Evolutionary conservation across 2,329 filamentous ascomycete genomes (phyloP), one percentile per base, ranked within the genome.

Genomic region (Phialocephala subalpina): DNA sequence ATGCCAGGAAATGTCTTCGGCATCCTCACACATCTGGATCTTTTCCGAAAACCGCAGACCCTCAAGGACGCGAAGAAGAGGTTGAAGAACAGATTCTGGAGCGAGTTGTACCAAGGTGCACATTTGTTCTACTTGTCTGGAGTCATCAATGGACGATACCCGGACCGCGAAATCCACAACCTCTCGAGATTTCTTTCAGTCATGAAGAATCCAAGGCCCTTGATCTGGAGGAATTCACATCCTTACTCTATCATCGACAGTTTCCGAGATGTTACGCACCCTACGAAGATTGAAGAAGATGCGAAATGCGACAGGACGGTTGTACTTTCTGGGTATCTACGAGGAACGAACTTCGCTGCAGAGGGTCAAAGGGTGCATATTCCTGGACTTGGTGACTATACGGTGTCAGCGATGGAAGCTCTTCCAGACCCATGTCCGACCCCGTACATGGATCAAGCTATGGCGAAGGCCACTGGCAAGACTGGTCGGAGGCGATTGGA

Each of bases 1-100:
- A 98, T 99, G 95, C 96, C 97, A 0, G 95, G 96, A 70, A 99
- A 99, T 74, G 94, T 99, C 42, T 98, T 99, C 77, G 96, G 96
- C 60, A 94, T 99, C 64, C 86, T 99, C 53, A 98, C 96, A 18
- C 97, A 99, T 82, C 84, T 99, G 67, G 96, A 99, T 77, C 83
- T 99, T 16, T 99, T 99, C 83, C 88, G 90, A 76, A 98, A 97
- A 76, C 95, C 96, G 64, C 94, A 97, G 74, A 91, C 93, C 0
- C 83, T 99, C 65, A 95, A 94, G 78, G 90, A 94, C 74, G 93
- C 97, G 69, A 99, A 99, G 84, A 99, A 99, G 84, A 85, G 95
- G 67, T 82, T 99, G 68, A 99, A 99, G 82, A 92, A 97, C 78
- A 87, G 96, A 69, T 91, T 99, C 72, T 99, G 97, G 96, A 97